Conservation (phyloP, 352 stramenopile species). For the Phytophthora cactorum region DNA sequence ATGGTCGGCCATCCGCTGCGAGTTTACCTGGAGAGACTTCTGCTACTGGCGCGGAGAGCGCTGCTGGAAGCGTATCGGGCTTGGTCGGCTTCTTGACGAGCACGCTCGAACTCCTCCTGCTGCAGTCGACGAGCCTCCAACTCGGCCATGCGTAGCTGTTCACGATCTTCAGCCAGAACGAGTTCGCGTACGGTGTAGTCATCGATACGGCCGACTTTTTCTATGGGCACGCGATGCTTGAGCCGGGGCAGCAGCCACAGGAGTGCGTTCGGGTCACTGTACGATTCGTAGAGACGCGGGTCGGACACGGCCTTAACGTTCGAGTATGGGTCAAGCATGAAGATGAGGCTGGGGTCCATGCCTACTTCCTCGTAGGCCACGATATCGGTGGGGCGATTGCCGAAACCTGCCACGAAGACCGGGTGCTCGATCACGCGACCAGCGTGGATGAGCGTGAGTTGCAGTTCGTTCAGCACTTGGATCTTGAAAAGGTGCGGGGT, state of each 20-base stretch:
- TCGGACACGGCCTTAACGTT: slow-evolving; percentile 69
- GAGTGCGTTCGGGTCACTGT: slow-evolving; percentile 80
- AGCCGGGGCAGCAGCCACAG: slow-evolving; percentile 81
- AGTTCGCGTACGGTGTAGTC: slow-evolving; percentile 85
- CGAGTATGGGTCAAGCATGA: slow-evolving; percentile 86
- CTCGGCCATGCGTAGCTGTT: slow-evolving; percentile 75
- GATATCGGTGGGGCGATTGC: slow-evolving; percentile 85
- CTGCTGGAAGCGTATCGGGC: slow-evolving; percentile 30
- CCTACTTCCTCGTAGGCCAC: slow-evolving; percentile 80
- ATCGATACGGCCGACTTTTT: slow-evolving; percentile 79
- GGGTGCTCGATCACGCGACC: slow-evolving; percentile 74
- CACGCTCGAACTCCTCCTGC: slow-evolving; percentile 67
- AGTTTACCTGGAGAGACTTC: slow-evolving; percentile 33
- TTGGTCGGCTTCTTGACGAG: slow-evolving; percentile 39
- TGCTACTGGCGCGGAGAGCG: slow-evolving; percentile 35
- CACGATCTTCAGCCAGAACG: slow-evolving; percentile 77
- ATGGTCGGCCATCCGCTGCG: neutral
- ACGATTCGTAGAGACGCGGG: slow-evolving; percentile 78
- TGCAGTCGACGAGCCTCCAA: slow-evolving; percentile 64
- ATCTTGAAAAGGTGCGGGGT: slow-evolving; percentile 87
- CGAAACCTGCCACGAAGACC: slow-evolving; percentile 87
- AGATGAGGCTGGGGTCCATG: slow-evolving; percentile 74
- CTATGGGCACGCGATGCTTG: slow-evolving; percentile 84
- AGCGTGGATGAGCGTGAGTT: slow-evolving; percentile 82
- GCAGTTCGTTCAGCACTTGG: slow-evolving; percentile 82